A percentile compares a stretch with the other conserved stretches of the same genome.
These are phyloP conservation scores for Epichloe coenophiala DNA, from an alignment of 2,329 filamentous ascomycete species.

Conservation along the genomic window DNA sequence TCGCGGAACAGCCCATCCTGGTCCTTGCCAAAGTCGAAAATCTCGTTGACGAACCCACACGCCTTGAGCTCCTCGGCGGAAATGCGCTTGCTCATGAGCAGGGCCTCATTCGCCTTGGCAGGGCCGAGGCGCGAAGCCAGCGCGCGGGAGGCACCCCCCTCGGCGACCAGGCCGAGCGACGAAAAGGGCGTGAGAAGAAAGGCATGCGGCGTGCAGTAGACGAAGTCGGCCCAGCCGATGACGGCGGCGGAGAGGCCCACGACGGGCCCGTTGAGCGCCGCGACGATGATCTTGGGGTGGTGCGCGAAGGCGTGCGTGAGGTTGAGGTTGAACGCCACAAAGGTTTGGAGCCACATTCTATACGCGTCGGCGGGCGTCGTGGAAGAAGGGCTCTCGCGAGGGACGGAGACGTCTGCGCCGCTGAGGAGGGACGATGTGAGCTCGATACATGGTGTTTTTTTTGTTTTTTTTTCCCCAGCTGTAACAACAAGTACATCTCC, in stretches of 20 bases:
- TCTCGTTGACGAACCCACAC: slow-evolving; percentile 74
- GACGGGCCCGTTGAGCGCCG: slow-evolving; percentile 82
- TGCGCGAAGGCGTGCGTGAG: slow-evolving; percentile 81
- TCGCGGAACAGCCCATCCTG: slow-evolving; percentile 57
- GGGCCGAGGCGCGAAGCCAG: slow-evolving; percentile 72
- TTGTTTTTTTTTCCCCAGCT: no score
- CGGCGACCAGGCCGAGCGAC: slow-evolving; percentile 77
- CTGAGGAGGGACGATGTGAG: slow-evolving; percentile 25
- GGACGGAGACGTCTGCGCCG: slow-evolving; percentile 62
- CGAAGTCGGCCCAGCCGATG: slow-evolving; percentile 74
- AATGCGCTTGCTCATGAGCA: slow-evolving; percentile 80
- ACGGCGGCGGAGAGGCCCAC: slow-evolving; percentile 81
- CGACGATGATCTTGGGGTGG: slow-evolving; percentile 86
- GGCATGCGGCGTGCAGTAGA: slow-evolving; percentile 69
- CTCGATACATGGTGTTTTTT: no score
- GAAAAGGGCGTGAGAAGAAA: slow-evolving; percentile 88
- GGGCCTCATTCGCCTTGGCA: slow-evolving; percentile 75
- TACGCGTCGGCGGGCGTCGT: slow-evolving; percentile 25
- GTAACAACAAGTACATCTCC: no score
- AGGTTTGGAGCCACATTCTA: slow-evolving; percentile 49
- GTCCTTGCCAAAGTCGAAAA: slow-evolving; percentile 49
- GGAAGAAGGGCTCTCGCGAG: slow-evolving; percentile 25
- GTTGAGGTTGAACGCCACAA: slow-evolving; percentile 80
- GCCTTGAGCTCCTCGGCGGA: slow-evolving; percentile 56
- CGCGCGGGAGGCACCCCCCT: slow-evolving; percentile 63